These are phyloP conservation scores for Brassica incana DNA, from an alignment of 345 rosid species.

Conservation along the genomic window DNA sequence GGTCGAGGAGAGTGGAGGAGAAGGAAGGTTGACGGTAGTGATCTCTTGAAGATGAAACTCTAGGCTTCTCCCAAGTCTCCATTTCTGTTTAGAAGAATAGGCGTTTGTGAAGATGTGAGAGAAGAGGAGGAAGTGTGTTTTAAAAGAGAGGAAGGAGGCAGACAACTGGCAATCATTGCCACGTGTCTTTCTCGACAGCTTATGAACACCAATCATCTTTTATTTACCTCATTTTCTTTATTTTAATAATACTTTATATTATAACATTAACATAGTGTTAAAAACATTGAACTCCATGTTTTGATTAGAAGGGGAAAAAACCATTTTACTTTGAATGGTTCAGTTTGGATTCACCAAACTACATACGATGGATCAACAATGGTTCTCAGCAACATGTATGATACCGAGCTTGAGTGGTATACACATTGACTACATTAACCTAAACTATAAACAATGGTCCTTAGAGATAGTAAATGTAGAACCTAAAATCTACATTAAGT, in stretches of 20 bases:
- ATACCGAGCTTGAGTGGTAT: background rate
- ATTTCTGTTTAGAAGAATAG: slow-evolving; percentile 23
- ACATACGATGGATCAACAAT: background rate
- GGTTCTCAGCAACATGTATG: background rate
- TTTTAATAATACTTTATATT: background rate
- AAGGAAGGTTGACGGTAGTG: slow-evolving; percentile 65
- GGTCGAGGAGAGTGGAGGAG: slow-evolving; percentile 74
- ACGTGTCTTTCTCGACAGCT: slow-evolving; percentile 45
- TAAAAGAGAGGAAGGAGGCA: slow-evolving; percentile 21
- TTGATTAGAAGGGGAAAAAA: background rate
- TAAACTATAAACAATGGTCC: background rate
- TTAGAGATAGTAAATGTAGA: background rate
- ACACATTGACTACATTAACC: background rate
- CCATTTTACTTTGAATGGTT: background rate
- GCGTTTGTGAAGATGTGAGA: slow-evolving; percentile 22
- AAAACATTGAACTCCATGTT: background rate
- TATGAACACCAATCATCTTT: slow-evolving; percentile 30
- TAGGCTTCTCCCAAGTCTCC: slow-evolving; percentile 49
- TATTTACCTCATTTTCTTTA: background rate
- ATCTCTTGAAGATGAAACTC: slow-evolving; percentile 20
- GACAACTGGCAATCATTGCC: slow-evolving; percentile 38
- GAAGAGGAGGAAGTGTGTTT: slow-evolving; percentile 29
- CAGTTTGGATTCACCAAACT: background rate
- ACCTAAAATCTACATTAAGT: too few species aligned
- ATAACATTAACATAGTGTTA: background rate